These are phyloP conservation scores for Tetraselmis striata DNA, from an alignment of 139 green algal species.

Conservation along the genomic window DNA sequence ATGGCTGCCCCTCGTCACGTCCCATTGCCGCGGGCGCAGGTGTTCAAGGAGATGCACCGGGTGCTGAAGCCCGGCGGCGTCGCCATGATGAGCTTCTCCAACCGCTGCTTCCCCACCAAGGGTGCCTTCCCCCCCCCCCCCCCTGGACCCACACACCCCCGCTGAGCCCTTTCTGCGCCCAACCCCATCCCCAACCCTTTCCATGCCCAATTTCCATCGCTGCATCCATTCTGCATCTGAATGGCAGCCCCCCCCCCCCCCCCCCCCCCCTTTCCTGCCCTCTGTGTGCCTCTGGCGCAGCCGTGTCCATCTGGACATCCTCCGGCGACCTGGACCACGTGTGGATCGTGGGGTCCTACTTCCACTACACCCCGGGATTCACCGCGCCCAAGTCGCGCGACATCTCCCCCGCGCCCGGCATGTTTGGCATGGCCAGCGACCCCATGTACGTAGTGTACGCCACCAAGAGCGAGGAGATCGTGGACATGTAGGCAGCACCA, in stretches of 20 bases:
- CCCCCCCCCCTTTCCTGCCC: too few species aligned
- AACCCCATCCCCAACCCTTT: too few species aligned
- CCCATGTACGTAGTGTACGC: slow-evolving; percentile 65
- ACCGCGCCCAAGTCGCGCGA: slow-evolving; percentile 51
- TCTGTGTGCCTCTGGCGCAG: too few species aligned
- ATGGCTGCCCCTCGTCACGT: too few species aligned
- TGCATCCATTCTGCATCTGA: too few species aligned
- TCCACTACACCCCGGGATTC: slow-evolving; percentile 83
- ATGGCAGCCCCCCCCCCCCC: too few species aligned
- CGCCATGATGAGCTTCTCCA: slow-evolving; percentile 75
- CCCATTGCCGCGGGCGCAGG: too few species aligned
- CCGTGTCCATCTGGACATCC: slow-evolving; percentile 50
- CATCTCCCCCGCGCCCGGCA: slow-evolving; percentile 54
- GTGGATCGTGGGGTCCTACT: slow-evolving; percentile 84
- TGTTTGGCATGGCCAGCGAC: slow-evolving; percentile 38
- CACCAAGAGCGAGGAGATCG: not conserved
- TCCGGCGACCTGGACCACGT: slow-evolving; percentile 57
- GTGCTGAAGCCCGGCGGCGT: slow-evolving; percentile 77
- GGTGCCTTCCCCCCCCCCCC: slow-evolving; percentile 6
- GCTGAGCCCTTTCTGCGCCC: too few species aligned
- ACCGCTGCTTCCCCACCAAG: slow-evolving; percentile 92
- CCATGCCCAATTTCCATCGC: too few species aligned
- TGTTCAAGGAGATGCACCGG: slow-evolving; percentile 73
- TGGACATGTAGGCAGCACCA: not conserved
- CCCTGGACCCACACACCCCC: too few species aligned